Percentiles rank a stretch among this genome's conserved stretches.
Evolutionary conservation across 2,329 filamentous ascomycete species (phyloP).

Genomic region (Colletotrichum endophyticum): DNA sequence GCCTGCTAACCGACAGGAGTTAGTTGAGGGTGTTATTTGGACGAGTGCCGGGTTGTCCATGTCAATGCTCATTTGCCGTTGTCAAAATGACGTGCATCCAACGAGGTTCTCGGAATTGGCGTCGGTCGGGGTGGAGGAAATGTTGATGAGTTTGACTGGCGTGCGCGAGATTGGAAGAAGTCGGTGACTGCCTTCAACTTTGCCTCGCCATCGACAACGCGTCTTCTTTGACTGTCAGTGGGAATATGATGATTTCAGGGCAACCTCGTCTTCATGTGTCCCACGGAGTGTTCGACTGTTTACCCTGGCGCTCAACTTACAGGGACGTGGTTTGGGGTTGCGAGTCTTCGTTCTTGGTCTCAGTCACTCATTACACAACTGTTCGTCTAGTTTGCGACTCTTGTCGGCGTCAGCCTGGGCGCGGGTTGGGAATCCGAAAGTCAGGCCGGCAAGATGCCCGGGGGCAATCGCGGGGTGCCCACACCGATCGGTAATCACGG

Average conservation of each 20-base stretch:
- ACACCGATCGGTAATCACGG: not conserved
- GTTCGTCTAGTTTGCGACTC: not conserved
- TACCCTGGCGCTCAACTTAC: not conserved
- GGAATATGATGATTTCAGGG: not conserved
- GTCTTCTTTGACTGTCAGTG: not conserved
- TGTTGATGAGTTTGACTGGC: not conserved
- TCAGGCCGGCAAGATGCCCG: not conserved
- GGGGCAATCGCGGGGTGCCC: not conserved
- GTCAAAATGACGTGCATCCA: not conserved
- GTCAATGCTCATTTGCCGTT: not conserved
- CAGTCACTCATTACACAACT: not conserved
- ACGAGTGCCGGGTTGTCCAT: not conserved
- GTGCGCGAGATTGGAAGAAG: not conserved
- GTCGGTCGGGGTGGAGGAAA: not conserved
- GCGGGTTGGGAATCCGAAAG: not conserved
- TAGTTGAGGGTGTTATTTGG: not conserved
- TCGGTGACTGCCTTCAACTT: not conserved
- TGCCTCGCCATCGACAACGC: not conserved
- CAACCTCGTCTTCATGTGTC: not conserved
- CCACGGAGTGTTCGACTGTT: not conserved
- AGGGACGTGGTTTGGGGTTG: not conserved
- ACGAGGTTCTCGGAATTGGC: not conserved
- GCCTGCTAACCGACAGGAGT: not conserved
- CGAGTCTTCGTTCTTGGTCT: rapidly evolving
- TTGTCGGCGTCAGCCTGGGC: not conserved